Percentiles rank a stretch among this genome's conserved stretches.
Conservation (phyloP, 805 yeast species). For the Barnettozyma vustinii region DNA sequence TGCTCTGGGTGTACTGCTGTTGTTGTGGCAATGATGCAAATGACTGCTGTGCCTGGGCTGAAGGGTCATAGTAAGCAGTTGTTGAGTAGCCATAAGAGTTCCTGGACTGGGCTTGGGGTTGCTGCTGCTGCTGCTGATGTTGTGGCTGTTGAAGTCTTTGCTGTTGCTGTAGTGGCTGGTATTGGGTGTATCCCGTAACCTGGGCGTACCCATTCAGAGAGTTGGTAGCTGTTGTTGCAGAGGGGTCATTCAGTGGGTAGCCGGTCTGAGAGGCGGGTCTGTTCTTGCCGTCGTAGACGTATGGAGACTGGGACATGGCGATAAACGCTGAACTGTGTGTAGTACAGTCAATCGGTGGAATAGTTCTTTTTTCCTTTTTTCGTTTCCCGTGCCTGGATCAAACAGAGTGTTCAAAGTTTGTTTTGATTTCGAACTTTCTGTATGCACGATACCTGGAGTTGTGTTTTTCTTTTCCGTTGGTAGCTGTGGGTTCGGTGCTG, state of each 20-base stretch:
- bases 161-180: slow-evolving; percentile 9
- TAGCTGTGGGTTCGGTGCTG: background rate
- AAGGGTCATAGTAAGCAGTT: background rate
- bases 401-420: background rate
- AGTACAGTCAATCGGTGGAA: background rate
- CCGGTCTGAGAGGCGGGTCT: slow-evolving; percentile 7
- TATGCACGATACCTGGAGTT: background rate
- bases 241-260: slow-evolving; percentile 2
- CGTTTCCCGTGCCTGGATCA: background rate
- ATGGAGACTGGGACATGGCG: slow-evolving; percentile 16
- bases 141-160: slow-evolving; percentile 11
- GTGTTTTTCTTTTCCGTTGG: background rate
- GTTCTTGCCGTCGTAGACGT: slow-evolving; percentile 9
- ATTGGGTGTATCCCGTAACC: slow-evolving; percentile 3
- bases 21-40: slow-evolving; percentile 1
- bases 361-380: background rate
- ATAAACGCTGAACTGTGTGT: background rate
- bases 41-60: background rate
- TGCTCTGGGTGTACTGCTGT: slow-evolving; percentile 10
- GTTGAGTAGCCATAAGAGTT: slow-evolving; percentile 2
- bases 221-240: background rate
- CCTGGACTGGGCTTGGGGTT: slow-evolving; percentile 12
- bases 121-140: slow-evolving; percentile 15
- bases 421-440: background rate
- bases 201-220: background rate